These are phyloP conservation scores for Colletotrichum tropicicola DNA, from an alignment of 2,329 filamentous ascomycete species.

Conservation along the genomic window DNA sequence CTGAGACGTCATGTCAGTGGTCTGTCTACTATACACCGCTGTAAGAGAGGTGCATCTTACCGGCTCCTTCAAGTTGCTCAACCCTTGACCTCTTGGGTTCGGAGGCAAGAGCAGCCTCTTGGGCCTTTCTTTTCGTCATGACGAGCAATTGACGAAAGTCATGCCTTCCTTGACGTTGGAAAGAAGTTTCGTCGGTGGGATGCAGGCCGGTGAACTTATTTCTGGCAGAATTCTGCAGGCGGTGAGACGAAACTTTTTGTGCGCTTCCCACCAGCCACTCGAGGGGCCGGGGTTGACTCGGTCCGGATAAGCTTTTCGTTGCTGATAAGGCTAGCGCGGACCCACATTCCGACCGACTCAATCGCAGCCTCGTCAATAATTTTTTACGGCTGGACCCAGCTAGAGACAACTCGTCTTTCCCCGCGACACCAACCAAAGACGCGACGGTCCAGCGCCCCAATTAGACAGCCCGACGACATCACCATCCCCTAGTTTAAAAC, in stretches of 20 bases:
- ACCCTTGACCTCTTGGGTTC: slow-evolving; percentile 16
- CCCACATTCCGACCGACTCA: slow-evolving; percentile 1
- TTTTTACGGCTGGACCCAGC: slow-evolving; percentile 30
- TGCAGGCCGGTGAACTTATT: slow-evolving; percentile 20
- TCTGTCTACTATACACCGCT: background rate
- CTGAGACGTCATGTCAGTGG: slow-evolving; percentile 12
- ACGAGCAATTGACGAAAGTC: slow-evolving; percentile 5
- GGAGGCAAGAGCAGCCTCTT: background rate
- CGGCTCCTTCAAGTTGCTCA: background rate
- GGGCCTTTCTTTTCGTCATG: slow-evolving; percentile 30
- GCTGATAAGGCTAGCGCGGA: slow-evolving; percentile 20
- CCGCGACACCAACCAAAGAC: slow-evolving; percentile 14
- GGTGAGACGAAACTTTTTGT: slow-evolving; percentile 29
- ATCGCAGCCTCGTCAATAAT: slow-evolving; percentile 33
- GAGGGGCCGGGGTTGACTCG: slow-evolving; percentile 16
- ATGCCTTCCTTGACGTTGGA: slow-evolving; percentile 9
- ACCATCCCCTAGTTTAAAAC: background rate
- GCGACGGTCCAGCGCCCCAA: slow-evolving; percentile 3
- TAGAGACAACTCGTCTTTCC: background rate
- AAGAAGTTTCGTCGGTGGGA: background rate
- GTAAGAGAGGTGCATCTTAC: slow-evolving; percentile 4
- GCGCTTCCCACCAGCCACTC: background rate
- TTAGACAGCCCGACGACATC: background rate
- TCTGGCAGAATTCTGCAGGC: slow-evolving; percentile 25
- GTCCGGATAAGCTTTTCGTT: slow-evolving; percentile 23